Base-by-base conservation (phyloP, 441 rosid genomes). In the Croton laevigatus region DNA sequence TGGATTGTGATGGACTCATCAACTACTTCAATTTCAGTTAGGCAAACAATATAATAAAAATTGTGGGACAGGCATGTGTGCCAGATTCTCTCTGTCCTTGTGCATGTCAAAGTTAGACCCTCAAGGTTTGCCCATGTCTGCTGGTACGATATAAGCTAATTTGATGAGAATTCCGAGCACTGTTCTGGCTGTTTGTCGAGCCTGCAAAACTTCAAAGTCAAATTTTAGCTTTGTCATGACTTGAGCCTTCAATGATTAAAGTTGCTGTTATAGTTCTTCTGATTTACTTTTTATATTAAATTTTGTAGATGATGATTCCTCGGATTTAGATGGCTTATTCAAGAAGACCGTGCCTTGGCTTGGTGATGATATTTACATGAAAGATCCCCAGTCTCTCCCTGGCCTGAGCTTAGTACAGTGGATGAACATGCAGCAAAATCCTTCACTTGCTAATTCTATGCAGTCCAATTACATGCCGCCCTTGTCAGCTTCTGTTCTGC, bases 401-500 rank as follows among this genome's bases (percentile, higher is more conserved):
- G 93, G 91, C 60, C 68, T 89, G 36, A 85, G 89, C 74, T 74
- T 89, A 73, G 83, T 79, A 70, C 89, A 88, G 73, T 86, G 89
- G 89, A 88, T 88, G 91, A 88, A 84, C 75, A 81, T 90, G 91
- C 94, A 86, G 62, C 97, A 90, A 70, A 85, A 73, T 66, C 70
- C 88, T 64, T 73, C 85, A 16, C 66, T 86, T 57, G 79, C 81
- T 40, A 85, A 82, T 78, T 63, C 92, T 19, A 44, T 88, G 66
- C 92, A 83, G 78, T 79, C 86, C 13, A 83, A 81, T 80, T 83
- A 81, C 73, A 68, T 81, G 75, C 84, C 82, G 55, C 74, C 88
- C 40, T 69, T 85, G 66, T 69, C 88, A 40, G 84, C 82, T 12
- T 76, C 87, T 68, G 77, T 75, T 59, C 52, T 85, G 75, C 95